Evolutionary conservation across 2,329 filamentous ascomycete genomes (phyloP).

Genomic region (Aspergillus fructus): DNA sequence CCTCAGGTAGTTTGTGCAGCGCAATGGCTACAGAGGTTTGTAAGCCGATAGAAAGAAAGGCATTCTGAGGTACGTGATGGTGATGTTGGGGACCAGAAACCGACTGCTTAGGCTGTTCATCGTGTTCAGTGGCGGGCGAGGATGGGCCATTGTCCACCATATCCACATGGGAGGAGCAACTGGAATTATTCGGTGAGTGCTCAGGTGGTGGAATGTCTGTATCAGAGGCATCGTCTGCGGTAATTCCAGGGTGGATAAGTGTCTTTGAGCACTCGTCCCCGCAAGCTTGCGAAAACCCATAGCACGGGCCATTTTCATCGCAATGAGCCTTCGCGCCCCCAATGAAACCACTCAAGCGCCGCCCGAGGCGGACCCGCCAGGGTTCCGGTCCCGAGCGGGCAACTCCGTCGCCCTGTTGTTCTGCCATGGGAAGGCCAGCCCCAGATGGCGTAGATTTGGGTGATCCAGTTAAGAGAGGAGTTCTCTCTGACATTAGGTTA

Average conservation of each 20-base stretch:
- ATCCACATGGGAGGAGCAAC: slow-evolving; percentile 14
- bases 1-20: slow-evolving; percentile 89
- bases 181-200: slow-evolving; percentile 4
- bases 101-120: slow-evolving; percentile 7
- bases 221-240: slow-evolving; percentile 17
- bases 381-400: slow-evolving; percentile 28
- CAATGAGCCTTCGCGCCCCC: slow-evolving; percentile 51
- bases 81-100: slow-evolving; percentile 60
- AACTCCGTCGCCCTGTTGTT: slow-evolving; percentile 16
- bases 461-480: slow-evolving; percentile 27
- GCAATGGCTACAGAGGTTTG: slow-evolving; percentile 95
- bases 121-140: neutral
- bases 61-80: slow-evolving; percentile 92
- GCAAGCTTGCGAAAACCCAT: slow-evolving; percentile 62
- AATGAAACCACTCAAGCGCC: slow-evolving; percentile 51
- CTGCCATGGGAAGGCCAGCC: slow-evolving; percentile 12
- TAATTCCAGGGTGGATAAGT: slow-evolving; percentile 22
- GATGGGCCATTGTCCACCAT: slow-evolving; percentile 9
- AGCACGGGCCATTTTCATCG: slow-evolving; percentile 60
- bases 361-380: slow-evolving; percentile 35
- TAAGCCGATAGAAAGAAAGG: slow-evolving; percentile 90
- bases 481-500: slow-evolving; percentile 25
- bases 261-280: slow-evolving; percentile 60
- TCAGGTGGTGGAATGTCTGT: slow-evolving; percentile 6
- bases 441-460: slow-evolving; percentile 25